Evolutionary conservation across 176 grass and related monocot species (phyloP).

Genomic region (Secale cereale): DNA sequence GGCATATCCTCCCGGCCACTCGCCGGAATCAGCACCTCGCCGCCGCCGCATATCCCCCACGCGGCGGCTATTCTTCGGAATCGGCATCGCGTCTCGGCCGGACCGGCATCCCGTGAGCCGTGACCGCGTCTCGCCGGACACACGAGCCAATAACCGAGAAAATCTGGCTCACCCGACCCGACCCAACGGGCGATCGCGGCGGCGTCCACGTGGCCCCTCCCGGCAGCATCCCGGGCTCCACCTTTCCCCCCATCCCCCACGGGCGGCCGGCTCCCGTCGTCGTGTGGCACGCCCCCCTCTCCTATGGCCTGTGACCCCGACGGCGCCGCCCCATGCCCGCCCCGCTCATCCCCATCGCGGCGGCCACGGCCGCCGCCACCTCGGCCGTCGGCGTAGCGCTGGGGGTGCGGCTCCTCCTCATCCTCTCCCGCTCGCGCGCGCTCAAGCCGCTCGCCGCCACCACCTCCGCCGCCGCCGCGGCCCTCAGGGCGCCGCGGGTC

Average conservation of each 20-base stretch:
- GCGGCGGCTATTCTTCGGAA: neutral
- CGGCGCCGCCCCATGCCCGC: neutral
- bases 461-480: constrained; percentile 56
- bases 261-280: no score
- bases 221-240: no score
- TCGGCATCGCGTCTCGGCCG: neutral
- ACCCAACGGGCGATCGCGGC: constrained; percentile 3
- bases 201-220: constrained; percentile 27
- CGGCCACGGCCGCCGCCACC: constrained; percentile 11
- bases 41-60: neutral
- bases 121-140: no score
- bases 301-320: no score
- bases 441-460: constrained; percentile 62
- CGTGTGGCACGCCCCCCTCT: neutral
- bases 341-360: constrained; percentile 10
- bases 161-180: neutral
- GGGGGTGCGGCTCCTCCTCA: constrained; percentile 34
- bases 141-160: no score
- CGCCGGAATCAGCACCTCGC: neutral
- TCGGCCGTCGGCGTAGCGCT: constrained; percentile 55
- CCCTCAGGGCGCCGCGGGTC: constrained; percentile 50
- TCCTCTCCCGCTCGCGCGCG: constrained; percentile 46
- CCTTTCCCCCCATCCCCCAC: neutral
- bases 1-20: neutral
- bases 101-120: neutral